phyloP scores from a whole-genome alignment of 2,329 filamentous ascomycete genomes.

The Ascochyta viciae-villosae region DNA sequence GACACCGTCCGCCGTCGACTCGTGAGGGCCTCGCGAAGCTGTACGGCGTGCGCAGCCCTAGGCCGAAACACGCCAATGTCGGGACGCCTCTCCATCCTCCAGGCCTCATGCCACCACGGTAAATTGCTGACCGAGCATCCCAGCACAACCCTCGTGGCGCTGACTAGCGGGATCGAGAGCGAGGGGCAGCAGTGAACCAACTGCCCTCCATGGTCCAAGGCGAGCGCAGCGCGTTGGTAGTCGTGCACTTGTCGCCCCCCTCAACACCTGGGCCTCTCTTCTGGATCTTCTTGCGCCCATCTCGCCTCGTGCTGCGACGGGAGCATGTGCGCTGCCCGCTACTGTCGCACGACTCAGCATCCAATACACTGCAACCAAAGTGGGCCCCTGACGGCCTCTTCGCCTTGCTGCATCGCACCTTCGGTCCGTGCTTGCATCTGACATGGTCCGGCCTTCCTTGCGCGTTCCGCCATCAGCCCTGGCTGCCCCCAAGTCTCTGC shows the following conservation, averaged over 20 bases:
- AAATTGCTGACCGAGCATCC: constrained; percentile 23
- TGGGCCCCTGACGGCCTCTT: constrained; percentile 30
- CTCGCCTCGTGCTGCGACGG: constrained; percentile 33
- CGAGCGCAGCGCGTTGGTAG: neutral
- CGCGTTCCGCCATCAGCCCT: constrained; percentile 35
- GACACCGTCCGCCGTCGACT: constrained; percentile 24
- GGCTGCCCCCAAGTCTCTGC: constrained; percentile 34
- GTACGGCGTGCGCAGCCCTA: constrained; percentile 22
- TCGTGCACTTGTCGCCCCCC: neutral
- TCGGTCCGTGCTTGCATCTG: constrained; percentile 30
- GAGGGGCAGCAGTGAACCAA: neutral
- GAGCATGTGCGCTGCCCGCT: constrained; percentile 38
- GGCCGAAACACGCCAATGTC: constrained; percentile 28
- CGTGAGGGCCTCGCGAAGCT: constrained; percentile 20
- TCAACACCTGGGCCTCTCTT: constrained; percentile 1
- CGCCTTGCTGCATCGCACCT: constrained; percentile 28
- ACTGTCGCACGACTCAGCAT: constrained; percentile 40
- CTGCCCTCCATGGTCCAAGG: constrained; percentile 3
- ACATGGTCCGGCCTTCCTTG: constrained; percentile 27
- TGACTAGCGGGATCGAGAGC: constrained; percentile 4
- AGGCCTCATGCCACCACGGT: constrained; percentile 16
- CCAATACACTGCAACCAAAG: constrained; percentile 26
- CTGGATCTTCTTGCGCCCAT: constrained; percentile 12
- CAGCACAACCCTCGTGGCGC: constrained; percentile 11
- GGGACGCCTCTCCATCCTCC: constrained; percentile 23